These are phyloP conservation scores for Aureoboletus auriporus DNA, from an alignment of 768 basidiomycete species.

Conservation along the genomic window DNA sequence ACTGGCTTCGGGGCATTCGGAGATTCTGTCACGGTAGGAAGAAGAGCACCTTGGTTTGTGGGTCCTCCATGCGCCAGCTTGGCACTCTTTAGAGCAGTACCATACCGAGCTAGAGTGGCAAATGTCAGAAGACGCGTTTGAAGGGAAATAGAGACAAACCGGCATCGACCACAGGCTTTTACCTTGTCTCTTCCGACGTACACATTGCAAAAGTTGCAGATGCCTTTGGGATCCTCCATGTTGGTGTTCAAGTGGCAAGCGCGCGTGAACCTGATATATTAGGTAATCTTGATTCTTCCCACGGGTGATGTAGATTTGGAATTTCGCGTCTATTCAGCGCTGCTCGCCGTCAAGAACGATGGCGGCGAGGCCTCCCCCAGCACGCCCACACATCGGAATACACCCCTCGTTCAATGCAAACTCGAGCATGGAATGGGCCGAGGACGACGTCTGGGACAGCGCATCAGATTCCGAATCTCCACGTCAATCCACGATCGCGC, in stretches of 20 bases:
- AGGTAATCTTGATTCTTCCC: constrained; percentile 6
- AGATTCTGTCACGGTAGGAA: constrained; percentile 10
- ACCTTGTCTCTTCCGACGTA: constrained; percentile 23
- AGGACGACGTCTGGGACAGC: constrained; percentile 87
- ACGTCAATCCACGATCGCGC: constrained; percentile 48
- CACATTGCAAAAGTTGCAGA: constrained; percentile 21
- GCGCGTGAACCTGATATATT: not conserved
- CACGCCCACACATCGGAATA: constrained; percentile 69
- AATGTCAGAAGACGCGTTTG: not conserved
- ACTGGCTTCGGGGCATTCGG: constrained; percentile 9
- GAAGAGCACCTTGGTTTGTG: constrained; percentile 21
- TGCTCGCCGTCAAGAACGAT: constrained; percentile 31
- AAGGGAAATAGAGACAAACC: constrained; percentile 10
- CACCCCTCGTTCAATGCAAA: constrained; percentile 44
- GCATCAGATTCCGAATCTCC: constrained; percentile 74
- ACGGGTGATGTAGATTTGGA: not conserved
- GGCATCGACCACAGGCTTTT: constrained; percentile 21
- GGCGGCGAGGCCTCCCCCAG: constrained; percentile 63
- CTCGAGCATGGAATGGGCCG: constrained; percentile 64
- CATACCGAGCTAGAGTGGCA: constrained; percentile 18
- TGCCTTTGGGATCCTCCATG: constrained; percentile 19
- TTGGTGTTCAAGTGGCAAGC: not conserved
- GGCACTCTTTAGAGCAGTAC: constrained; percentile 29
- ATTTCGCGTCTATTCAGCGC: not conserved
- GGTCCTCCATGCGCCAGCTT: constrained; percentile 26